Base-by-base conservation (phyloP, 2,329 filamentous ascomycete genomes). In the Grosmannia huntii region DNA sequence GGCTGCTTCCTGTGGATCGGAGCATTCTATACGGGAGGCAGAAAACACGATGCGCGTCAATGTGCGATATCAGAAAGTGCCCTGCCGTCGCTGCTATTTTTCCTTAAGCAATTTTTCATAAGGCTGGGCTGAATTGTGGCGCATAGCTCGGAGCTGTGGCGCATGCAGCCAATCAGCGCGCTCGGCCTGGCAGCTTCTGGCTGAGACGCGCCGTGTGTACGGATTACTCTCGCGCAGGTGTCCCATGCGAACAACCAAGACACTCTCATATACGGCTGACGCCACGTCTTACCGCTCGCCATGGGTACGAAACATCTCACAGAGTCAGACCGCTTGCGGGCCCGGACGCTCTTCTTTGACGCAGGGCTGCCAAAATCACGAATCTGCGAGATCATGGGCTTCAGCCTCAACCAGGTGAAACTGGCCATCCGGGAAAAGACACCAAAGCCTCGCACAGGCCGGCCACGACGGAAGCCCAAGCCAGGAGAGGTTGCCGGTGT, bases 281-380 rank as follows among this genome's bases (percentile, higher is more conserved):
- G 19, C 16, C 41, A 44, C 41, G 19, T 44, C 41, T 44, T 7
- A 19, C 41, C 19, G 19, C 19, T 44, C n/a, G 28, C 41, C 48
- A 60, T 62, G 61, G 62, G 62, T 57, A 64, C 62, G 7, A 64
- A 64, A 25, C 63, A 64, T 48, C 62, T 64, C n/a, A 64, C 63
- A 5, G 60, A 61, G 59, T 56, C 59, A 2, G 63, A 64, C 51
- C 60, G 63, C 53, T 36, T 62, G 21, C 59, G 60, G 27, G 60
- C 62, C 25, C 60, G 62, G 5, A 60, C 56, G 23, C 62, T 64
- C 57, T 63, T 62, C 38, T 62, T 63, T 28, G 59, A 62, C 31
- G 62, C 56, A 19, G 59, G 62, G 5, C 56, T 62, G 51, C 52
- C 60, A 27, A 63, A 62, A 52, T 48, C 62, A 10, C 62, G 59